Base-by-base conservation (phyloP, 129 eudicot species). In the Logfia minima region DNA sequence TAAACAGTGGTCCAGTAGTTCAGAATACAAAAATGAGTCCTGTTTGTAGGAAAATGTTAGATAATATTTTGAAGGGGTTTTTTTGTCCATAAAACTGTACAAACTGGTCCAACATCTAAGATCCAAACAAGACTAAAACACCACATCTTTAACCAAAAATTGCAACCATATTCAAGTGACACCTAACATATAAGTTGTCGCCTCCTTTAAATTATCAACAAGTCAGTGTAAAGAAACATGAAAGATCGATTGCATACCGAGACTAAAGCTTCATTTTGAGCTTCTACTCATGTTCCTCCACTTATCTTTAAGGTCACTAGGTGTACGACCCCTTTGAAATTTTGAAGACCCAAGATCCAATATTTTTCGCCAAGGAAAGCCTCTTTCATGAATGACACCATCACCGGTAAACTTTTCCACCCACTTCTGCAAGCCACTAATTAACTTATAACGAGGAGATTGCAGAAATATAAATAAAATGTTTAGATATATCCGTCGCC, bases 221-320 rank as follows among this genome's bases (percentile, higher is more conserved):
- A 6, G 26, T 26, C 31, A 55, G 8, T 35, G 19, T 60, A 39
- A 60, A 1, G 45, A 39, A 39, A 39, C 9, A 39, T 39, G 45
- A 7, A 39, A 39, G 45, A 39, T 39, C 45, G 45, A 39, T 39
- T 39, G 45, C 45, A 39, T 39, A 39, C 35, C 35, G 35, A 32
- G 35, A 32, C 35, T 32, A 34, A 45, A 75, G 51, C 24, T 64
- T 76, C 65, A 75, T 28, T 8, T 63, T 6, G 16, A 65, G 16
- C 34, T 26, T 45, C 31, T 75, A 45, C 62, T 45, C 37, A 90
- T 76, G 70, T 89, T 89, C 70, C 95, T 80, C 95, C 95, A 86
- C 66, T 89, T 89, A 83, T 89, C 90, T 81, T 90, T 87, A 35
- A 90, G 88, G 82, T 89, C 91, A 18, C 64, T 24, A 4, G 86